These are phyloP conservation scores for Geranomyces variabilis DNA, from an alignment of 192 early-diverging fungal genomes.

Conservation along the genomic window DNA sequence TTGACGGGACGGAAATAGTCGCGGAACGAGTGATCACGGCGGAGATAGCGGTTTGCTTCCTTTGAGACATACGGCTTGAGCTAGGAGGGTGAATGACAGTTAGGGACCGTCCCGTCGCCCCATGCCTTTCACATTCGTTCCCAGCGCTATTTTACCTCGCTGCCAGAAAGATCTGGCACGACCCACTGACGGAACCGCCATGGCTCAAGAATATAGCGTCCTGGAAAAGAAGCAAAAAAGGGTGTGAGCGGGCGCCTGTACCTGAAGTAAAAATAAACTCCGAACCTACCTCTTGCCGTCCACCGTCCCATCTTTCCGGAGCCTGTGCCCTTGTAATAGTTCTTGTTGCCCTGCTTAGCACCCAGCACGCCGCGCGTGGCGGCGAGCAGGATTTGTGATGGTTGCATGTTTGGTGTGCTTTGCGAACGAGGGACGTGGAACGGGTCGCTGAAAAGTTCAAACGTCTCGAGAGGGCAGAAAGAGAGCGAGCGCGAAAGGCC, in stretches of 20 bases:
- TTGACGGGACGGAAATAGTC: conserved; percentile 39
- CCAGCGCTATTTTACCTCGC: conserved; percentile 24
- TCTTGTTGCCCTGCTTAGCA: conserved; percentile 61
- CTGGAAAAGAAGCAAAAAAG: conserved; percentile 13
- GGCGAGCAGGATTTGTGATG: conserved; percentile 18
- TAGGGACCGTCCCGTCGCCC: too few species aligned
- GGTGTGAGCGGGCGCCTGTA: not conserved
- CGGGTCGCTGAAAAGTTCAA: too few species aligned
- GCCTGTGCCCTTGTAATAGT: conserved; percentile 61
- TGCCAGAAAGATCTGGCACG: conserved; percentile 36
- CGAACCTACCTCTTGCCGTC: conserved; percentile 48
- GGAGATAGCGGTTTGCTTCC: conserved; percentile 16
- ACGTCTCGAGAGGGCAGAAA: too few species aligned
- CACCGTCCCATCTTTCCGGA: conserved; percentile 53
- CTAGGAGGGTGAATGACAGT: conserved; percentile 9
- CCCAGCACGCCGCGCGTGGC: conserved; percentile 41
- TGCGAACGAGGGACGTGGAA: too few species aligned
- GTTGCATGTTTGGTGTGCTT: too few species aligned
- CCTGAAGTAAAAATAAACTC: too few species aligned
- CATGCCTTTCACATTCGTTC: too few species aligned
- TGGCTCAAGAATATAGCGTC: conserved; percentile 43
- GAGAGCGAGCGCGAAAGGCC: too few species aligned
- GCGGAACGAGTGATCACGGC: conserved; percentile 32
- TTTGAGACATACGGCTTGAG: conserved; percentile 40
- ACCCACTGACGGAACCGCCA: conserved; percentile 41